Percentiles rank a stretch among this genome's conserved stretches.
phyloP scores from a whole-genome alignment of 208 protist genomes.

The Leishmania gerbilli region DNA sequence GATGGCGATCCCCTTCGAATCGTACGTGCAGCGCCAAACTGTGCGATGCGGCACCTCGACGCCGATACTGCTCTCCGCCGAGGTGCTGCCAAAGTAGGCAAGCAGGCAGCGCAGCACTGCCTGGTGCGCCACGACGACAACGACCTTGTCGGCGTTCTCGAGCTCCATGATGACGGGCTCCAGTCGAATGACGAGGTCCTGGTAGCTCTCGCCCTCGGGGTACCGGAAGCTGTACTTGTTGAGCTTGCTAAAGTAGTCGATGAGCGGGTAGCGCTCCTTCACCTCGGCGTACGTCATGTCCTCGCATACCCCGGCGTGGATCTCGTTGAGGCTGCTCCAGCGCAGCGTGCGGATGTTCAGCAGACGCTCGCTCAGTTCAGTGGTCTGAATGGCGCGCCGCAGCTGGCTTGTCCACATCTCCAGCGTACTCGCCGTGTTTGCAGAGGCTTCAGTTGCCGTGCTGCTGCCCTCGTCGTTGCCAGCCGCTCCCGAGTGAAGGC shows the following conservation, averaged over 20 bases:
- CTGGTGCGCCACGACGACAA: slow-evolving; percentile 88
- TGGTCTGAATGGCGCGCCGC: slow-evolving; percentile 84
- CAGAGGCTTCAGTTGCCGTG: neutral
- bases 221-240: slow-evolving; percentile 92
- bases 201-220: slow-evolving; percentile 89
- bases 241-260: slow-evolving; percentile 71
- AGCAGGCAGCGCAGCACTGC: slow-evolving; percentile 85
- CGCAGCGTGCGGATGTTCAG: slow-evolving; percentile 75
- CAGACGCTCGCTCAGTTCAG: slow-evolving; percentile 61
- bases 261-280: slow-evolving; percentile 65
- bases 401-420: slow-evolving; percentile 91
- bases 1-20: slow-evolving; percentile 80
- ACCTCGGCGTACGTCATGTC: slow-evolving; percentile 87
- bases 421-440: slow-evolving; percentile 36
- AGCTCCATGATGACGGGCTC: slow-evolving; percentile 93
- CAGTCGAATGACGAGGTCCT: slow-evolving; percentile 85
- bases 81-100: slow-evolving; percentile 85
- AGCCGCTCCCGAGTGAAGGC: neutral
- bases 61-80: slow-evolving; percentile 76
- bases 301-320: slow-evolving; percentile 90
- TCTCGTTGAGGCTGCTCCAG: slow-evolving; percentile 89
- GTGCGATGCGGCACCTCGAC: slow-evolving; percentile 82
- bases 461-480: neutral
- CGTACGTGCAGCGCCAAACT: slow-evolving; percentile 86
- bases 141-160: slow-evolving; percentile 80